These are phyloP conservation scores for Climacium dendroides DNA, from an alignment of 225 moss, liverwort and hornwort species.

Conservation along the genomic window DNA sequence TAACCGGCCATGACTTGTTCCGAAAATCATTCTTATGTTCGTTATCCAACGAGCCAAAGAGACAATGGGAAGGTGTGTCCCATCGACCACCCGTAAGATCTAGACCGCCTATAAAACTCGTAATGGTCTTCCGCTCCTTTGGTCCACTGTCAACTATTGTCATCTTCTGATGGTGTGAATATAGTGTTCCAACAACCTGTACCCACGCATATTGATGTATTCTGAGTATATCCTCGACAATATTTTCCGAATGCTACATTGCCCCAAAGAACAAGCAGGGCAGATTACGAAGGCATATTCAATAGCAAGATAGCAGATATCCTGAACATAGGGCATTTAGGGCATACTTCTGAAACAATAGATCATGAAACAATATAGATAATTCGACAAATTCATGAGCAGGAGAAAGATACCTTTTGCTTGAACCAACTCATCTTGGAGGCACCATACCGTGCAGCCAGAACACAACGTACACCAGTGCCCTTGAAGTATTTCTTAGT, in stretches of 20 bases:
- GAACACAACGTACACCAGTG: constrained; percentile 26
- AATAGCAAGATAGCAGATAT: neutral
- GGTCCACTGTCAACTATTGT: constrained; percentile 40
- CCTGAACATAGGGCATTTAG: neutral
- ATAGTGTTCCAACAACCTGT: constrained; percentile 48
- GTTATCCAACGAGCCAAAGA: constrained; percentile 23
- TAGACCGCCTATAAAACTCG: constrained; percentile 41
- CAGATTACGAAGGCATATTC: neutral
- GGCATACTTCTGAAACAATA: neutral
- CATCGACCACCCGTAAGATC: constrained; percentile 45
- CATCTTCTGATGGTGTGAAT: constrained; percentile 51
- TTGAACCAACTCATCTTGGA: constrained; percentile 51
- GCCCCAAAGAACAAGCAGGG: neutral
- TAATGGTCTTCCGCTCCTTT: constrained; percentile 9
- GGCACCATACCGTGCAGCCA: constrained; percentile 39
- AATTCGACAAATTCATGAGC: neutral
- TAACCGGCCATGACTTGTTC: constrained; percentile 42
- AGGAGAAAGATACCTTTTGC: constrained; percentile 23
- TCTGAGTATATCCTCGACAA: neutral
- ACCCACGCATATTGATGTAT: neutral
- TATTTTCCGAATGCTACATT: neutral
- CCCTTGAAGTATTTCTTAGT: constrained; percentile 40
- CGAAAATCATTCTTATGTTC: constrained; percentile 44
- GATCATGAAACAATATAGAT: neutral
- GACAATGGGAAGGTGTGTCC: constrained; percentile 48